These are phyloP conservation scores for Kwoniella europaea DNA, from an alignment of 768 basidiomycete species.

Conservation along the genomic window DNA sequence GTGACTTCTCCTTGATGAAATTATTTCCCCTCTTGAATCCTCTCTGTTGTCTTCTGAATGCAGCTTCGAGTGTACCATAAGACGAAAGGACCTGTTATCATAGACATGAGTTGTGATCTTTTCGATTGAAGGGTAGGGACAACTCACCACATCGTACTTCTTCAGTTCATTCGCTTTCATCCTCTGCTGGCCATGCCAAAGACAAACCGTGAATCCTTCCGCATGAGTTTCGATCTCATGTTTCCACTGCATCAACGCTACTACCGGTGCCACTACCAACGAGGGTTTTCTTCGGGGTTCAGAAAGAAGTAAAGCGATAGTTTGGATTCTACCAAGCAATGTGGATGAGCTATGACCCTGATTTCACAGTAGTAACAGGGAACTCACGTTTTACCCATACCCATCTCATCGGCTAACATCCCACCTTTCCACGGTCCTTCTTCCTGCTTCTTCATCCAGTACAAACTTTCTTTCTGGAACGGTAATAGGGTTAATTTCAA, in stretches of 20 bases:
- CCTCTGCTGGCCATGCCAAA: constrained; percentile 89
- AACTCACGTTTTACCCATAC: constrained; percentile 63
- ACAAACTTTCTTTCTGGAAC: constrained; percentile 92
- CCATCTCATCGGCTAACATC: constrained; percentile 76
- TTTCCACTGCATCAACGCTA: constrained; percentile 79
- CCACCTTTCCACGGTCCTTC: constrained; percentile 84
- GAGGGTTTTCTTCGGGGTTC: constrained; percentile 76
- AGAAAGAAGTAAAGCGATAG: constrained; percentile 83
- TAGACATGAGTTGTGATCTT: constrained; percentile 58
- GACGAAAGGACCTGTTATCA: constrained; percentile 57
- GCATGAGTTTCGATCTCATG: constrained; percentile 90
- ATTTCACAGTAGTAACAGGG: constrained; percentile 64
- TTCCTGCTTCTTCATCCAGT: constrained; percentile 96
- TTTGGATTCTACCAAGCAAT: constrained; percentile 79
- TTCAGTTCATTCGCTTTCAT: constrained; percentile 73
- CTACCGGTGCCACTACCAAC: constrained; percentile 77
- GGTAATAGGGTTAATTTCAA: constrained; percentile 85
- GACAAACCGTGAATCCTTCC: constrained; percentile 74
- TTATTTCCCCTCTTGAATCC: constrained; percentile 86
- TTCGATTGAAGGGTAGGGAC: neutral
- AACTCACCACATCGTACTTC: constrained; percentile 80
- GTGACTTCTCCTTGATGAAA: constrained; percentile 85
- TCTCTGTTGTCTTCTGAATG: constrained; percentile 87
- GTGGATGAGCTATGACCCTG: constrained; percentile 60
- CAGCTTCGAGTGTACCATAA: constrained; percentile 88